Evolutionary conservation across 805 yeast species (phyloP).

Genomic region (Wickerhamomyces tratensis): DNA sequence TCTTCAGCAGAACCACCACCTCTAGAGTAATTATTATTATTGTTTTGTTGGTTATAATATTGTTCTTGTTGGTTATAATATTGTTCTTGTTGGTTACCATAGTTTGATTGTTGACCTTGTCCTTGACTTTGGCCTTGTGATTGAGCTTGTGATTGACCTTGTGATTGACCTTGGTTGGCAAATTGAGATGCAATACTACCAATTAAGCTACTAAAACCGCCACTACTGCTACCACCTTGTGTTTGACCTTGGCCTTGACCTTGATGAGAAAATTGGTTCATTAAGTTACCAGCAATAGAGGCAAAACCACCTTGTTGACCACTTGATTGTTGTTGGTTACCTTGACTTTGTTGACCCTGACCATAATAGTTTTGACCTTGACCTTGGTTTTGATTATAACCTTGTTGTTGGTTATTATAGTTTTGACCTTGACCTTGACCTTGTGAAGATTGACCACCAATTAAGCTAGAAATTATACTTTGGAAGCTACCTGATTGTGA

Average conservation of each 20-base stretch:
- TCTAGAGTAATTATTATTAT: neutral
- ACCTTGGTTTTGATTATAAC: constrained; percentile 2
- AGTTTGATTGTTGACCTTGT: no score
- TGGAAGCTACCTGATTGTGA: constrained; percentile 2
- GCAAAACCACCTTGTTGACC: constrained; percentile 1
- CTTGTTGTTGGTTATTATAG: constrained; percentile 1
- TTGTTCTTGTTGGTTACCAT: neutral
- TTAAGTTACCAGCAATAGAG: neutral
- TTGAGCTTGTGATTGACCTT: no score
- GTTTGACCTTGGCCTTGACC: neutral
- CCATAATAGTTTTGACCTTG: neutral
- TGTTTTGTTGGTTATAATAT: neutral
- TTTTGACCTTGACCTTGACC: constrained; percentile 4
- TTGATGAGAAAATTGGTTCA: neutral
- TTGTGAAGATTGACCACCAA: constrained; percentile 3
- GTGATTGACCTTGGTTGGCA: no score
- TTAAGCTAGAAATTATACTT: constrained; percentile 2
- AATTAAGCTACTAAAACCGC: neutral
- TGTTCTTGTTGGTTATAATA: neutral
- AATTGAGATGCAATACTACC: neutral
- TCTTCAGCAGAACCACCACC: neutral
- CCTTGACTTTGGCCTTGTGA: no score
- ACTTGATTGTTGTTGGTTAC: neutral
- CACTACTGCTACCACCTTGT: neutral
- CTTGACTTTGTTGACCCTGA: constrained; percentile 1